These are phyloP conservation scores for Pichia sp. DNA, from an alignment of 1,139 yeast genomes.

Conservation along the genomic window DNA sequence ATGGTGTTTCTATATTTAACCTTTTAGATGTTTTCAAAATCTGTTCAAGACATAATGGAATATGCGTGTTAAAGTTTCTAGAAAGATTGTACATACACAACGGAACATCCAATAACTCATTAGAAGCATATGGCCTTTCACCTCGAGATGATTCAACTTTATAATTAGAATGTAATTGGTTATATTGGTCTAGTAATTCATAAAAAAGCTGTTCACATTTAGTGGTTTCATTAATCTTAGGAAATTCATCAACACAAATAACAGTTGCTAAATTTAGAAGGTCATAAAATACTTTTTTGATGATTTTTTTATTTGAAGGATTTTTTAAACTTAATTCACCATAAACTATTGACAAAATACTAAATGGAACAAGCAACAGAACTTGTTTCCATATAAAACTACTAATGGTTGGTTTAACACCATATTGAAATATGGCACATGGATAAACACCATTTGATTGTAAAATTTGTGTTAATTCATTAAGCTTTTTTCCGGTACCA, in stretches of 20 bases:
- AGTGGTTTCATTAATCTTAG: constrained; percentile 15
- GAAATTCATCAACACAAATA: constrained; percentile 23
- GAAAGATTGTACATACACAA: constrained; percentile 20
- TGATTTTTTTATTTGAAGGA: constrained; percentile 6
- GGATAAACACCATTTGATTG: constrained; percentile 23
- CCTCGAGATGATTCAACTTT: constrained; percentile 7
- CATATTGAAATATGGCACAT: constrained; percentile 20
- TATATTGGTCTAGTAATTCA: constrained; percentile 18
- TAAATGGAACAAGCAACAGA: constrained; percentile 20
- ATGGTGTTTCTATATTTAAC: constrained; percentile 16
- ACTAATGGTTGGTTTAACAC: constrained; percentile 22
- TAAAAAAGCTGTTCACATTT: constrained; percentile 15
- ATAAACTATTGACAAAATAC: constrained; percentile 19
- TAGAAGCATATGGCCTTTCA: constrained; percentile 5
- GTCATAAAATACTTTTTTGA: constrained; percentile 20
- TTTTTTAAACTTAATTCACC: constrained; percentile 14
- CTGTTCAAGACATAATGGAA: constrained; percentile 19
- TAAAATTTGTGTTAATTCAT: constrained; percentile 16
- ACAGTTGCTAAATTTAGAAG: constrained; percentile 18
- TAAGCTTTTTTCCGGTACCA: constrained; percentile 15
- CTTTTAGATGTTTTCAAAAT: constrained; percentile 13
- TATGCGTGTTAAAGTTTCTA: constrained; percentile 14
- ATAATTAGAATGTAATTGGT: constrained; percentile 17
- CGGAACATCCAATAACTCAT: constrained; percentile 11
- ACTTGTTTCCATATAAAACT: constrained; percentile 26